Conservation (phyloP, 1,139 yeast genomes). For the Saccharomyces hybrid region DNA sequence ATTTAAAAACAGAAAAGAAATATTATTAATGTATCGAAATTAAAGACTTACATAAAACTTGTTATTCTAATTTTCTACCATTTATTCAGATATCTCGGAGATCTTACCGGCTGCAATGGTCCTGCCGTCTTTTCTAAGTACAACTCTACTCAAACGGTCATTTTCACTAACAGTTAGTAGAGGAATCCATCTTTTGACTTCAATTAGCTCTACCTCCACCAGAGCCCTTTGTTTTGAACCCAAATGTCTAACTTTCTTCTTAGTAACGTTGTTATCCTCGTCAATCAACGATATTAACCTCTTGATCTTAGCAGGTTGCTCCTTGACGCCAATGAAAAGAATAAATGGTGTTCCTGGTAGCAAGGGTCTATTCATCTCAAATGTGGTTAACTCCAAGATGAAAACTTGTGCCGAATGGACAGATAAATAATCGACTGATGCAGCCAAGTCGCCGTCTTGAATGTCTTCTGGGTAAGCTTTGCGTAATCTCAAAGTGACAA, state of each 20-base stretch:
- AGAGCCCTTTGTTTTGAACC: slow-evolving; percentile 65
- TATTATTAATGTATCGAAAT: not conserved
- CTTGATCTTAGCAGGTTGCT: slow-evolving; percentile 63
- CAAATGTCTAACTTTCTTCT: slow-evolving; percentile 62
- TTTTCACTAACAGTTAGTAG: slow-evolving; percentile 52
- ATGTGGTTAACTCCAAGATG: slow-evolving; percentile 52
- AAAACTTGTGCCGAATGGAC: slow-evolving; percentile 47
- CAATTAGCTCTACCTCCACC: slow-evolving; percentile 58
- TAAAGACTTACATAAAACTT: not conserved
- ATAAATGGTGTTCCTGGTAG: slow-evolving; percentile 79
- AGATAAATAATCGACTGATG: slow-evolving; percentile 40
- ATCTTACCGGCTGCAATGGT: slow-evolving; percentile 86
- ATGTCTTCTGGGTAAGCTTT: slow-evolving; percentile 44
- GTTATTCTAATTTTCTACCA: slow-evolving; percentile 6
- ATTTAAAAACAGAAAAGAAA: not conserved
- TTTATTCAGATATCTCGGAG: slow-evolving; percentile 16
- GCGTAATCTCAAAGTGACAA: slow-evolving; percentile 52
- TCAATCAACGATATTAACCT: slow-evolving; percentile 48
- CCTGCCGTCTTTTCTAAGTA: slow-evolving; percentile 74
- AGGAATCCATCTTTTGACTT: slow-evolving; percentile 46
- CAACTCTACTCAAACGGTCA: slow-evolving; percentile 68
- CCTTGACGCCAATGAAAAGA: slow-evolving; percentile 72
- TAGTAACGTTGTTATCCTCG: slow-evolving; percentile 37
- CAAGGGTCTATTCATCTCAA: slow-evolving; percentile 66
- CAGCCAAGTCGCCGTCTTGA: slow-evolving; percentile 67